A percentile compares a stretch with the other conserved stretches of the same genome.
Conservation (phyloP, 352 stramenopile species). For the Globisporangium solare region DNA sequence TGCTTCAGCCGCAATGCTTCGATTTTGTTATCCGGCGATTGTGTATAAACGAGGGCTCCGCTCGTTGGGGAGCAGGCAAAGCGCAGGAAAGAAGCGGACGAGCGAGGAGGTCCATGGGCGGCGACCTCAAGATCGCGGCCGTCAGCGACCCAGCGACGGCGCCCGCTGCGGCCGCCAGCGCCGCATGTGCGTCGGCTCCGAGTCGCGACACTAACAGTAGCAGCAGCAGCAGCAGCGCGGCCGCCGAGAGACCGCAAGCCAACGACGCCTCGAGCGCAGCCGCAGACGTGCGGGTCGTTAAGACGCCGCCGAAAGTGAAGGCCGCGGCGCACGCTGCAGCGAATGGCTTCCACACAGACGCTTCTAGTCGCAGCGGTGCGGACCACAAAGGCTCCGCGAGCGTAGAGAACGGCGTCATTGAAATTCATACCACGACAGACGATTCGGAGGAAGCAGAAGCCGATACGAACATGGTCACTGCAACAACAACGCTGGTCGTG, state of each 20-base stretch:
- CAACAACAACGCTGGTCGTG: background rate
- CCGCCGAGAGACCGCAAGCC: background rate
- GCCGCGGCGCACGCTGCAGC: no score
- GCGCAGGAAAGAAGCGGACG: background rate
- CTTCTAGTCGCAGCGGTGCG: background rate
- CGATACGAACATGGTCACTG: constrained; percentile 1
- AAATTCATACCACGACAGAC: background rate
- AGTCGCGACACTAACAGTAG: background rate
- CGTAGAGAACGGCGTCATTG: background rate
- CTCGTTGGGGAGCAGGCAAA: background rate
- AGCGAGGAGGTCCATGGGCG: constrained; percentile 13
- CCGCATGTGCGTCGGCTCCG: background rate
- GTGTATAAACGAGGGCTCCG: background rate
- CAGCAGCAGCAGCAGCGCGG: constrained; percentile 3
- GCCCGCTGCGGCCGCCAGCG: background rate
- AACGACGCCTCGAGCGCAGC: constrained; percentile 4
- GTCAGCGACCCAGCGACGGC: background rate
- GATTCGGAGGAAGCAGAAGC: constrained; percentile 11
- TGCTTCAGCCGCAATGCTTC: background rate
- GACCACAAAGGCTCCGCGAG: background rate
- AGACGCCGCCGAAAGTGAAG: background rate
- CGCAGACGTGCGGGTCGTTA: background rate
- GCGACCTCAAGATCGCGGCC: constrained; percentile 13
- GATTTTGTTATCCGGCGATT: constrained; percentile 1
- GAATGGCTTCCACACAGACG: background rate